Evolutionary conservation across 108 stramenopile genomes (phyloP).

Genomic region (Chaetoceros tenuissimus): DNA sequence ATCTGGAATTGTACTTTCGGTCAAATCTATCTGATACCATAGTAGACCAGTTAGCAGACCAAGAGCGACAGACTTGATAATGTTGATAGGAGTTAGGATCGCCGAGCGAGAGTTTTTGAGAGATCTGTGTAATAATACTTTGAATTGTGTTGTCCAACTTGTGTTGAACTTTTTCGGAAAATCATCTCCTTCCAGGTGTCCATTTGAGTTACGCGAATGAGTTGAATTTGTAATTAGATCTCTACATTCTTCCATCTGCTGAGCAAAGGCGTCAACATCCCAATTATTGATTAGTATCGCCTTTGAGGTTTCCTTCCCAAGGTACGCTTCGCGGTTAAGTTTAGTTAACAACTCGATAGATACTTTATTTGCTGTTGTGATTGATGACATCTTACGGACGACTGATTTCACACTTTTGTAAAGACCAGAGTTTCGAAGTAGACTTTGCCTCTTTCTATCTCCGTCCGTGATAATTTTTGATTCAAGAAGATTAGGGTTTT

Average conservation of each 20-base stretch:
- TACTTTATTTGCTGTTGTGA: neutral
- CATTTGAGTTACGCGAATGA: constrained; percentile 4
- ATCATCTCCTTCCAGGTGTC: constrained; percentile 7
- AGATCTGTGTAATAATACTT: constrained; percentile 41
- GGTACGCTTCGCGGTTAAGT: neutral
- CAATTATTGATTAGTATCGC: constrained; percentile 38
- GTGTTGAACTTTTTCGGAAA: constrained; percentile 40
- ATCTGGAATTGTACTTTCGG: constrained; percentile 42
- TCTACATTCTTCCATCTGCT: constrained; percentile 23
- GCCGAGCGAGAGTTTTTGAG: constrained; percentile 62
- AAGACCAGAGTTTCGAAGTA: neutral
- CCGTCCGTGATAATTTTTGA: neutral
- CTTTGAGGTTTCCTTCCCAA: constrained; percentile 10
- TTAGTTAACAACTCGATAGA: neutral
- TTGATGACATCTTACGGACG: neutral
- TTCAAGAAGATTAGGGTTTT: neutral
- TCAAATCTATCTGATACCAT: constrained; percentile 50
- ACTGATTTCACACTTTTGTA: no score
- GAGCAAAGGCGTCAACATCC: constrained; percentile 42
- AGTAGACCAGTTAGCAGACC: constrained; percentile 49
- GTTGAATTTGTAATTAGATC: constrained; percentile 1
- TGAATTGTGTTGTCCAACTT: constrained; percentile 47
- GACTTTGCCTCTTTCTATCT: neutral
- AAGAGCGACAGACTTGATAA: constrained; percentile 50
- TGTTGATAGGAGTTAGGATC: constrained; percentile 56